Percentiles rank a stretch among this genome's conserved stretches.
Conservation (phyloP, 768 basidiomycete genomes). For the Daedaleopsis nitida region DNA sequence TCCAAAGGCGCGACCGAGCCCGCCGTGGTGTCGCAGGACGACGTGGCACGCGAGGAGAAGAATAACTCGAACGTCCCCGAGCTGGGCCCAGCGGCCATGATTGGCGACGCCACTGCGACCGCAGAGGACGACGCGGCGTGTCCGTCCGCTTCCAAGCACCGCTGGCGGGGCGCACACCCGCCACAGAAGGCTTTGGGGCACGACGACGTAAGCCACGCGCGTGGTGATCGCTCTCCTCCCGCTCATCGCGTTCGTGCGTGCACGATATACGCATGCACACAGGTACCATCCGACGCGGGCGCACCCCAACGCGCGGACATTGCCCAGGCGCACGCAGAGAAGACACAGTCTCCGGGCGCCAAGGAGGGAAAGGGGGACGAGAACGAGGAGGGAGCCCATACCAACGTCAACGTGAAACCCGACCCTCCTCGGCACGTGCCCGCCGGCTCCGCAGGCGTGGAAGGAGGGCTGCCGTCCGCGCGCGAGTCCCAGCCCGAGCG, state of each 20-base stretch:
- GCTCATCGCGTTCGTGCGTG: neutral
- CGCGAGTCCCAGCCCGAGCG: neutral
- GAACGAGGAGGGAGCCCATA: neutral
- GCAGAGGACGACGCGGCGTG: neutral
- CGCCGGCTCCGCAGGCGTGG: neutral
- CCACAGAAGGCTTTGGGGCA: neutral
- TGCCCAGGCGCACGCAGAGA: neutral
- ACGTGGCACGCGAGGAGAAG: neutral
- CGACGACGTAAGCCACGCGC: neutral
- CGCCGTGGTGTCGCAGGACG: neutral
- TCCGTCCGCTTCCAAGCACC: neutral
- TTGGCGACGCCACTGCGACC: conserved; percentile 15
- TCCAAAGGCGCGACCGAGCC: neutral
- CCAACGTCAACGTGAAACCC: conserved; percentile 12
- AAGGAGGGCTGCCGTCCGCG: neutral
- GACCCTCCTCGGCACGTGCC: neutral
- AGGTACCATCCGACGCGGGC: neutral
- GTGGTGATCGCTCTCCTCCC: neutral
- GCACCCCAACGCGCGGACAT: neutral
- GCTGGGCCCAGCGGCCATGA: conserved; percentile 14
- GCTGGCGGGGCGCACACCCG: neutral
- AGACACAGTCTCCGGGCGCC: neutral
- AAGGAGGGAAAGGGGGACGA: neutral
- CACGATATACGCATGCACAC: neutral
- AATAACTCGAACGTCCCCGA: conserved; percentile 4